A percentile compares a stretch with the other conserved stretches of the same genome.
Conservation (phyloP, 2,329 filamentous ascomycete species). For the Botryotinia globosa region DNA sequence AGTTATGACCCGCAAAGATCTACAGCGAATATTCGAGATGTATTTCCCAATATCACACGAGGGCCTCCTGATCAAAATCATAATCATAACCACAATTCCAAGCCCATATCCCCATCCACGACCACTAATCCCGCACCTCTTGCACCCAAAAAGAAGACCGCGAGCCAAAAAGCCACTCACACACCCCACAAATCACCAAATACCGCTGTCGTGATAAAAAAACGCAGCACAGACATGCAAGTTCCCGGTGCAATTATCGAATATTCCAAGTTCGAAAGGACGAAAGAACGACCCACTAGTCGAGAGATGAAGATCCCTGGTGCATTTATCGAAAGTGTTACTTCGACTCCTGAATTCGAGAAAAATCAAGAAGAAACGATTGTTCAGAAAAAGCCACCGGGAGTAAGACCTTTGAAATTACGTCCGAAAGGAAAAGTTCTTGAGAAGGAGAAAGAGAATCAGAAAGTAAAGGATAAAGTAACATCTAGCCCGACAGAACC, state of each 20-base stretch:
- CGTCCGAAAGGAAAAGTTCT: neutral
- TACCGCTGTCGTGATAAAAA: neutral
- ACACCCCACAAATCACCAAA: neutral
- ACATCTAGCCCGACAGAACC: neutral
- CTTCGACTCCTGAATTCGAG: slow-evolving; percentile 21
- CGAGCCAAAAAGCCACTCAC: neutral
- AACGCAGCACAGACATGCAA: slow-evolving; percentile 16
- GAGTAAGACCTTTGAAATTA: neutral
- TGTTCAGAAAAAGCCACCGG: neutral
- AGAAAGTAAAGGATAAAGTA: neutral
- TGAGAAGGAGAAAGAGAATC: neutral
- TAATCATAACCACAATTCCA: neutral
- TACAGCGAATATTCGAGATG: neutral
- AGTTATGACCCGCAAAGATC: neutral
- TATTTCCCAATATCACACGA: slow-evolving; percentile 5
- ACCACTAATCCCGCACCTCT: neutral
- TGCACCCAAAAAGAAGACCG: neutral
- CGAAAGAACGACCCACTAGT: neutral
- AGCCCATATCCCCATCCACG: rapidly evolving
- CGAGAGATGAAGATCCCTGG: slow-evolving; percentile 28
- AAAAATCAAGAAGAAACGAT: slow-evolving; percentile 23
- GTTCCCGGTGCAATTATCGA: slow-evolving; percentile 12
- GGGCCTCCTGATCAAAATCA: neutral
- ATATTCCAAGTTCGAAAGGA: neutral
- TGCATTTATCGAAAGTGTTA: slow-evolving; percentile 22